These are phyloP conservation scores for Takashimella koratensis DNA, from an alignment of 1,284 basidiomycete genomes.

Conservation along the genomic window DNA sequence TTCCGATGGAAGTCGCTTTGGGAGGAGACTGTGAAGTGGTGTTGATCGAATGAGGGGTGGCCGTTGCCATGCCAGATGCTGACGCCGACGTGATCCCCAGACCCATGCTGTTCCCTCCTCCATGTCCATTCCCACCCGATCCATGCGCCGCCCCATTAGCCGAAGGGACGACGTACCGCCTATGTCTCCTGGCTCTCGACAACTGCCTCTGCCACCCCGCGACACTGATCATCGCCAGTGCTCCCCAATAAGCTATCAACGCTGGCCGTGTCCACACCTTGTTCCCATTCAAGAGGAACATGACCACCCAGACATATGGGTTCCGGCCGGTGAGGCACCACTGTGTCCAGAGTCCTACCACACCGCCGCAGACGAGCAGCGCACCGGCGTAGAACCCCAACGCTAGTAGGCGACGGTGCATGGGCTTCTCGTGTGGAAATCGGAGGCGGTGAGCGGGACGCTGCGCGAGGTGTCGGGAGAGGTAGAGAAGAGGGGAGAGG, in stretches of 20 bases:
- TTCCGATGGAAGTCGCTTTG: neutral
- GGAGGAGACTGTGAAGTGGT: neutral
- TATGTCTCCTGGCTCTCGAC: constrained; percentile 64
- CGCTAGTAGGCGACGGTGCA: constrained; percentile 79
- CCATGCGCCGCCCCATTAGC: no score
- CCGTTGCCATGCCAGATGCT: neutral
- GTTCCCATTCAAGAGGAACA: constrained; percentile 69
- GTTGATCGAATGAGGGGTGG: neutral
- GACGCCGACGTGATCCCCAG: neutral
- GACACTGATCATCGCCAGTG: constrained; percentile 74
- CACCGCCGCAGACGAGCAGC: constrained; percentile 69
- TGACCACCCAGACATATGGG: constrained; percentile 83
- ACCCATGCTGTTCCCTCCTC: neutral
- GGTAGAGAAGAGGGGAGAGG: constrained; percentile 87
- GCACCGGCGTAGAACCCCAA: constrained; percentile 79
- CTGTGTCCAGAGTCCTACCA: constrained; percentile 88
- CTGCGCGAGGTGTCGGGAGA: constrained; percentile 89
- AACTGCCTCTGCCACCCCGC: constrained; percentile 90
- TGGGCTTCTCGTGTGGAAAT: constrained; percentile 80
- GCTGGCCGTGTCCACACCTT: constrained; percentile 77
- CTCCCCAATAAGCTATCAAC: constrained; percentile 80
- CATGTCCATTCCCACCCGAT: neutral
- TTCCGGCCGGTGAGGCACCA: constrained; percentile 81
- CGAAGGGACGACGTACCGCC: constrained; percentile 34
- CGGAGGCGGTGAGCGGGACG: constrained; percentile 82